A percentile compares a stretch with the other conserved stretches of the same genome.
Conservation (phyloP, 805 yeast species). For the Lachancea sp. region DNA sequence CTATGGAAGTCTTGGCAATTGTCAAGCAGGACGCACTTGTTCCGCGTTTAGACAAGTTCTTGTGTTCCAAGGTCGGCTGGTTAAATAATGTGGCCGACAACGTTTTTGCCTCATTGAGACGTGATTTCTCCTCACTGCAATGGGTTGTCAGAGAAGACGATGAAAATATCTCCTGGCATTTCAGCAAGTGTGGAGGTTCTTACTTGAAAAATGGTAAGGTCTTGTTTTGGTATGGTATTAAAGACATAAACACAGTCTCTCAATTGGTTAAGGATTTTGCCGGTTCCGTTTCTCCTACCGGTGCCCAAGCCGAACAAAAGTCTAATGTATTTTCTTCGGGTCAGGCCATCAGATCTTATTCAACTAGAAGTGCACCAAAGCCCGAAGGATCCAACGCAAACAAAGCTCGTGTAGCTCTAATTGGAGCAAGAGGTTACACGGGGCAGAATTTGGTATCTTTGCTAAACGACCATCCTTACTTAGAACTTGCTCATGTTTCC, state of each 20-base stretch:
- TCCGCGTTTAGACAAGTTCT: constrained; percentile 75
- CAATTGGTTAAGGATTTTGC: constrained; percentile 55
- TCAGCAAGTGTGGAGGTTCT: constrained; percentile 89
- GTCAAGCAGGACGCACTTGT: constrained; percentile 51
- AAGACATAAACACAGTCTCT: constrained; percentile 54
- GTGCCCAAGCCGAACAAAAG: constrained; percentile 11
- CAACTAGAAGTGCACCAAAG: constrained; percentile 52
- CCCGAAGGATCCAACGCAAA: constrained; percentile 55
- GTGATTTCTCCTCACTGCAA: constrained; percentile 65
- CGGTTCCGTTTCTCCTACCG: constrained; percentile 28
- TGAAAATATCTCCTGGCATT: constrained; percentile 85
- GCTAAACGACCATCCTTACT: constrained; percentile 79
- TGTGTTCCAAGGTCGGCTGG: constrained; percentile 91
- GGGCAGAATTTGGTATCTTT: constrained; percentile 88
- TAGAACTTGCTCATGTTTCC: constrained; percentile 88
- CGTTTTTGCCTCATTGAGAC: constrained; percentile 73
- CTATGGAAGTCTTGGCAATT: constrained; percentile 87
- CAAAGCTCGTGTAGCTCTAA: constrained; percentile 75
- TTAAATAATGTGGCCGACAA: constrained; percentile 94
- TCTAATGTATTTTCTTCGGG: constrained; percentile 43
- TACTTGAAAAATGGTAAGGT: constrained; percentile 83
- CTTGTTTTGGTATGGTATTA: constrained; percentile 90
- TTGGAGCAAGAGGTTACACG: constrained; percentile 97
- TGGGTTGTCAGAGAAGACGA: constrained; percentile 92
- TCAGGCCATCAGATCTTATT: constrained; percentile 44